A percentile compares a stretch with the other conserved stretches of the same genome.
Evolutionary conservation across 208 protist species (phyloP).

Genomic region (Leishmania amazonensis): DNA sequence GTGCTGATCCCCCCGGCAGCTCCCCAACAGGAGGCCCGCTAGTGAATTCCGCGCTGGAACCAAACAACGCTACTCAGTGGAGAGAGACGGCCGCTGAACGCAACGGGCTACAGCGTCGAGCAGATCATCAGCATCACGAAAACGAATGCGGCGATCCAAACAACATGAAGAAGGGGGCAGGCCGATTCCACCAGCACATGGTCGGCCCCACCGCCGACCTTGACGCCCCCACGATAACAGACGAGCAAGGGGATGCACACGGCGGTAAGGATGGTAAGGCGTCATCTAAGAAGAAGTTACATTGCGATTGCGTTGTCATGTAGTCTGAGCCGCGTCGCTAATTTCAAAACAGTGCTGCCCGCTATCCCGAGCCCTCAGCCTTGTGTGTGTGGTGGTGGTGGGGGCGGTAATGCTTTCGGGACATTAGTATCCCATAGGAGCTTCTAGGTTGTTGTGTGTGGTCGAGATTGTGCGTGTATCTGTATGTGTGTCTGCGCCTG

Average conservation of each 20-base stretch:
- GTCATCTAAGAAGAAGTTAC: conserved; percentile 30
- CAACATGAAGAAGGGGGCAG: not conserved
- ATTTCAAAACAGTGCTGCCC: not conserved
- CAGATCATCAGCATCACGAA: not conserved
- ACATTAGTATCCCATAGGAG: not conserved
- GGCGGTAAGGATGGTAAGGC: conserved; percentile 1
- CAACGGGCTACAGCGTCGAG: not conserved
- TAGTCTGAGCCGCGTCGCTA: conserved; percentile 19
- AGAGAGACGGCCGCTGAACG: not conserved
- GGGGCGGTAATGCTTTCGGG: not conserved
- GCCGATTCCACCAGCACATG: not conserved
- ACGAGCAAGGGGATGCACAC: not conserved
- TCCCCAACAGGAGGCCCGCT: not conserved
- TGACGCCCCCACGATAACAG: conserved; percentile 3
- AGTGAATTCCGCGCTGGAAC: conserved; percentile 5
- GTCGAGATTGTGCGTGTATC: not conserved
- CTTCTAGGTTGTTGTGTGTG: not conserved
- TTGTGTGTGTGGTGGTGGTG: not conserved
- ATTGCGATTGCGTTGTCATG: conserved; percentile 62
- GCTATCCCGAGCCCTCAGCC: not conserved
- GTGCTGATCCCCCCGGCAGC: not conserved
- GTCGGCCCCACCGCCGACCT: conserved; percentile 7
- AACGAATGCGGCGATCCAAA: not conserved
- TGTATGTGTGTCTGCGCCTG: not conserved
- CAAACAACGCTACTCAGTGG: conserved; percentile 9